phyloP scores from a whole-genome alignment of 768 basidiomycete species.

The Phlegmacium glaucopus region DNA sequence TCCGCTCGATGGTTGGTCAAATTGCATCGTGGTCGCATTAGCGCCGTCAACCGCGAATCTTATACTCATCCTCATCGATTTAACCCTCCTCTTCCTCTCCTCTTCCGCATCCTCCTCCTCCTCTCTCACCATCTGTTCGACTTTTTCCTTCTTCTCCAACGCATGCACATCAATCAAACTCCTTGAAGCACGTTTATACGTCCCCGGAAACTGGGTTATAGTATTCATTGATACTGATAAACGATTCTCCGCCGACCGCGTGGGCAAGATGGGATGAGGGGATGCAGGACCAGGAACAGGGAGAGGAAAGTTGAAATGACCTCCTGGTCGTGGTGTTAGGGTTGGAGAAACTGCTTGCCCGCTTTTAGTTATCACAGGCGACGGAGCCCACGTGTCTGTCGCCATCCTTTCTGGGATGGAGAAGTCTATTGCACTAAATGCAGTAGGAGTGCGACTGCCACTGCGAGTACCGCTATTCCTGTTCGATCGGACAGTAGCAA shows the following conservation, averaged over 20 bases:
- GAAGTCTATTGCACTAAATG: background rate
- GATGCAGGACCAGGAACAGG: background rate
- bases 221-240: background rate
- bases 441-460: slow-evolving; percentile 4
- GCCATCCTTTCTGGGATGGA: background rate
- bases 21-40: slow-evolving; percentile 4
- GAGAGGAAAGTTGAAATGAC: slow-evolving; percentile 4
- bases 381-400: background rate
- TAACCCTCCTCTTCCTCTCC: slow-evolving; percentile 14
- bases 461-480: background rate
- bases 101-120: slow-evolving; percentile 23
- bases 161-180: slow-evolving; percentile 60
- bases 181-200: slow-evolving; percentile 58
- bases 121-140: slow-evolving; percentile 26
- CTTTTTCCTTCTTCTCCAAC: slow-evolving; percentile 27
- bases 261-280: background rate
- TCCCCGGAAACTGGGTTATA: slow-evolving; percentile 30
- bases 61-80: slow-evolving; percentile 7
- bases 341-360: slow-evolving; percentile 5
- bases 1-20: background rate
- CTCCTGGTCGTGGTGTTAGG: slow-evolving; percentile 19
- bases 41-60: slow-evolving; percentile 4
- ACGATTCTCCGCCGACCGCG: slow-evolving; percentile 1
- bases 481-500: background rate
- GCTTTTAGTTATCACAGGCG: background rate